Conservation (phyloP, 257 asterid genomes). For the Orobanche coerulescens region DNA sequence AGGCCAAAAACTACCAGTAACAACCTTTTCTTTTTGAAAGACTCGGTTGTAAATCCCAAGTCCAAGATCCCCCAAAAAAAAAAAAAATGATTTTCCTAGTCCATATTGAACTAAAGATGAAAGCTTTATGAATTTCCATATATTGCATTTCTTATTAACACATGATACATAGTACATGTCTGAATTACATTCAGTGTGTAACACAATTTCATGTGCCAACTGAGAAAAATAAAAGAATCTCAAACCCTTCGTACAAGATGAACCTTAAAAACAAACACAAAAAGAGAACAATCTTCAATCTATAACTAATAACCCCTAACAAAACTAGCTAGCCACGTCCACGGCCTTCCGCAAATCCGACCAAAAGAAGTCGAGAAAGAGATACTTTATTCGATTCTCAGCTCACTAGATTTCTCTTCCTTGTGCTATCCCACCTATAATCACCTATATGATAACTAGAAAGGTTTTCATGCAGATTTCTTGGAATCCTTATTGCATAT, state of each 20-base stretch:
- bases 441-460: background rate
- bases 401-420: background rate
- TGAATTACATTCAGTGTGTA: conserved; percentile 22
- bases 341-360: conserved; percentile 18
- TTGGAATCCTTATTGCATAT: background rate
- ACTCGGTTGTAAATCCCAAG: too few species aligned
- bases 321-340: too few species aligned
- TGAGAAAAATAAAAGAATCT: background rate
- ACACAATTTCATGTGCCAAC: too few species aligned
- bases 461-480: background rate
- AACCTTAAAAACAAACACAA: background rate
- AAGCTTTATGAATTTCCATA: too few species aligned
- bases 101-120: too few species aligned
- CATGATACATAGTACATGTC: conserved; percentile 11
- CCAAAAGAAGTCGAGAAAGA: conserved; percentile 3
- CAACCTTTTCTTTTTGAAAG: too few species aligned
- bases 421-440: background rate
- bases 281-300: too few species aligned
- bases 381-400: background rate
- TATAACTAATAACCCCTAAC: too few species aligned
- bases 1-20: too few species aligned
- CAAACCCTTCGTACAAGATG: conserved; percentile 21
- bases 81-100: too few species aligned
- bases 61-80: too few species aligned
- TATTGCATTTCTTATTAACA: too few species aligned